Evolutionary conservation across 2,329 filamentous ascomycete genomes (phyloP), one percentile per base, ranked within the genome.

Genomic region (Penicillium sp.): DNA sequence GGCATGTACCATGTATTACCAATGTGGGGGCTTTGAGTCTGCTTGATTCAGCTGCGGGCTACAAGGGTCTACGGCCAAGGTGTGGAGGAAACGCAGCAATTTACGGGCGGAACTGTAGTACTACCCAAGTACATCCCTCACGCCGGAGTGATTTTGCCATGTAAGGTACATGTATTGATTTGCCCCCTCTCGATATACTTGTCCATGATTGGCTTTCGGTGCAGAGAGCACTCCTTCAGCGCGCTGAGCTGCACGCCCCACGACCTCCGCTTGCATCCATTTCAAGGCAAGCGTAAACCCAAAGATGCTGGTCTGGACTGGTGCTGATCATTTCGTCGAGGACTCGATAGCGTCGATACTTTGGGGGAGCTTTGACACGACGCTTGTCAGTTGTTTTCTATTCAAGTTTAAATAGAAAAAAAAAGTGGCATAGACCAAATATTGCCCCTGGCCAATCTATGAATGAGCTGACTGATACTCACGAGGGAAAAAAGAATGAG

Each of bases 201-300:
- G 4, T 4, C 4, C 9, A 4, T 48, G 18, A 48, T 48, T 48
- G 46, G 46, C 18, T 26, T 28, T 18, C 39, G 28, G 13, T 18
- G 7, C 3, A n/a, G 34, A 13, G n/a, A 38, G 43, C 34, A 18
- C 34, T 40, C 34, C 26, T 40, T 43, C 39, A 47, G 18, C 34
- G 39, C 33, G 33, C 44, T 36, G 38, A 18, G 9, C 38, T 35
- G 38, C 32, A 11, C 45, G 28, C 50, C 41, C 50, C 39, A 39
- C 42, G 32, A 12, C 39, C 52, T 54, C 52, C 52, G 49, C 49
- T 48, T 52, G 36, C 49, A 43, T 54, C 51, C 48, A 46, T 32
- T 47, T 53, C 44, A n/a, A 51, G 51, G 32, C 37, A 51, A 46
- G 43, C 46, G 43, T 18, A 9, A 52, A 52, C 45, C 44, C 50